These are phyloP conservation scores for Tylopilus rubrobrunneus DNA, from an alignment of 768 basidiomycete genomes.

Conservation along the genomic window DNA sequence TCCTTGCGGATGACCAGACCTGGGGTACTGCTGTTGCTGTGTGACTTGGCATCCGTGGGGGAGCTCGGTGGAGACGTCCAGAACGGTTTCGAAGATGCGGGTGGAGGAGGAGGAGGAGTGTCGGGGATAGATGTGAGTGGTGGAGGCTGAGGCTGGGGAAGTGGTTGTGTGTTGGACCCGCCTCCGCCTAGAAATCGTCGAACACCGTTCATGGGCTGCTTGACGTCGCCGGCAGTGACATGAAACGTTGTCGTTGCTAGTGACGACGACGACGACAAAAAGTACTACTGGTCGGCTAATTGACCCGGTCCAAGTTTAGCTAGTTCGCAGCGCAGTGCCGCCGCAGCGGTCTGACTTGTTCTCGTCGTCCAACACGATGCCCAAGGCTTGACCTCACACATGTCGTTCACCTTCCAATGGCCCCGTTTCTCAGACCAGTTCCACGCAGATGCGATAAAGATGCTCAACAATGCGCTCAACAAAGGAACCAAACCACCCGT, in stretches of 20 bases:
- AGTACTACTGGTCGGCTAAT: conserved; percentile 1
- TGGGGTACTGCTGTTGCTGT: conserved; percentile 14
- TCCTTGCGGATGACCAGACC: conserved; percentile 54
- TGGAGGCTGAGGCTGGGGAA: conserved; percentile 11
- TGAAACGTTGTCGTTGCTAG: conserved; percentile 16
- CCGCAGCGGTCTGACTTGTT: conserved; percentile 7
- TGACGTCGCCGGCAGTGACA: conserved; percentile 19
- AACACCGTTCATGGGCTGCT: conserved; percentile 61
- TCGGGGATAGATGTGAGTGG: conserved; percentile 6
- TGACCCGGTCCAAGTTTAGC: not conserved
- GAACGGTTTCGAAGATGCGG: conserved; percentile 35
- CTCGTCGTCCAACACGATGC: conserved; percentile 20
- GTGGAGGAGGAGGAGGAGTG: conserved; percentile 25
- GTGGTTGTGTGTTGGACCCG: conserved; percentile 33
- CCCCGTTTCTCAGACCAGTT: conserved; percentile 96
- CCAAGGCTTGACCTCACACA: conserved; percentile 26
- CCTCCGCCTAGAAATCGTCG: conserved; percentile 57
- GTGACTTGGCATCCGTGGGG: conserved; percentile 22
- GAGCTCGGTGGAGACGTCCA: conserved; percentile 40
- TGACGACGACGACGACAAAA: not conserved
- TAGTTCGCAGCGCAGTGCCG: not conserved
- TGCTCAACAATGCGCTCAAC: conserved; percentile 96
- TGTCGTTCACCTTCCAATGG: conserved; percentile 95
- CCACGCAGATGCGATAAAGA: conserved; percentile 91
- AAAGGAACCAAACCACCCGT: conserved; percentile 97